Conservation (phyloP, 352 stramenopile genomes). For the Phytopythium cucurbitacearum region DNA sequence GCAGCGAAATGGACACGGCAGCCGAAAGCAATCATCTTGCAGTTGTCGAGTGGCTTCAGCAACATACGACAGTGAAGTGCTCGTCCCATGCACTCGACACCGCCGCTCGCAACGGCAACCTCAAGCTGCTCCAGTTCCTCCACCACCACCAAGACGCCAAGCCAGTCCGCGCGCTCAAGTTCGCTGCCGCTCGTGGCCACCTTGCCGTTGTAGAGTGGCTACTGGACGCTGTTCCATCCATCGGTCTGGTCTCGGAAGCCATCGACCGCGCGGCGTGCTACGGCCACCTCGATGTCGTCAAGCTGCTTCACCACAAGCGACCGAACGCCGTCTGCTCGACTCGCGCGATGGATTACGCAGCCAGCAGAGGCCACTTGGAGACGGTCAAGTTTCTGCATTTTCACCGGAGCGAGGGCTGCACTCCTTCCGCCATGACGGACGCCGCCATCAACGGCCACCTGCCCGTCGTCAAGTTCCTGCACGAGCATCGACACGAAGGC, state of each 20-base stretch:
- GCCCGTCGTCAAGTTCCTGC: constrained; percentile 17
- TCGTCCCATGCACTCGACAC: too few relatives aligned
- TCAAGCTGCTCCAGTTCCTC: too few relatives aligned
- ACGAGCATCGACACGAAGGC: neutral
- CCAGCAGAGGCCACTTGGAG: constrained; percentile 10
- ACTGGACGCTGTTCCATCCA: too few relatives aligned
- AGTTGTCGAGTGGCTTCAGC: too few relatives aligned
- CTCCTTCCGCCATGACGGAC: constrained; percentile 18
- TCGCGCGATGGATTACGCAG: constrained; percentile 17
- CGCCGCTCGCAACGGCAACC: too few relatives aligned
- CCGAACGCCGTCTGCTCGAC: constrained; percentile 18
- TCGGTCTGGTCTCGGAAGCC: constrained; percentile 7
- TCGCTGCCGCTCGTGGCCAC: too few relatives aligned
- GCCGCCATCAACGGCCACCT: constrained; percentile 17
- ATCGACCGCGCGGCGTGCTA: constrained; percentile 12
- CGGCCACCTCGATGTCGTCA: constrained; percentile 17
- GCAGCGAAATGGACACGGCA: too few relatives aligned
- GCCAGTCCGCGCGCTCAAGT: too few relatives aligned
- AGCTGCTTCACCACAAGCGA: constrained; percentile 16
- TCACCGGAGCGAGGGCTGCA: constrained; percentile 11
- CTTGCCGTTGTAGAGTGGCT: too few relatives aligned
- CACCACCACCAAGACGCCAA: too few relatives aligned
- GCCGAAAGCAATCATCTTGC: too few relatives aligned
- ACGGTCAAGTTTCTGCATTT: constrained; percentile 15
- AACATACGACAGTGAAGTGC: too few relatives aligned